Evolutionary conservation across 768 basidiomycete genomes (phyloP).

Genomic region (Sarcomyxa edulis): DNA sequence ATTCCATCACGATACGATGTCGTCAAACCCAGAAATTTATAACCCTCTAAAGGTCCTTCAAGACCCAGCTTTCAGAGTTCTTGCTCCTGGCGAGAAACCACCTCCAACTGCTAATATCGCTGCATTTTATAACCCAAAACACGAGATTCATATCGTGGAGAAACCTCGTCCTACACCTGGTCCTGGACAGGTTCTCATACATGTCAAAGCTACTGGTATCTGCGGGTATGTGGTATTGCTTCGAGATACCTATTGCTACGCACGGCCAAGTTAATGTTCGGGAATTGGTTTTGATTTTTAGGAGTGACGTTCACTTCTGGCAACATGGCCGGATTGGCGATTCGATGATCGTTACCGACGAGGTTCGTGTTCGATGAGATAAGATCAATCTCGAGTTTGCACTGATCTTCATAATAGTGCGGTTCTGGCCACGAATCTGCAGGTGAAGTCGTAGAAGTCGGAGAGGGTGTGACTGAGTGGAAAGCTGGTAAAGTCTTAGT

Average conservation of each 20-base stretch:
- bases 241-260: not conserved
- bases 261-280: not conserved
- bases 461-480: conserved; percentile 63
- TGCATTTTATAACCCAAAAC: conserved; percentile 58
- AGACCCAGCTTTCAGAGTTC: conserved; percentile 49
- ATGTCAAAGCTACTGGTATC: conserved; percentile 65
- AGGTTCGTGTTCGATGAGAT: conserved; percentile 34
- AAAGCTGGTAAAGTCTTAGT: conserved; percentile 41
- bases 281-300: too few relatives aligned
- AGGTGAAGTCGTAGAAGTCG: conserved; percentile 59
- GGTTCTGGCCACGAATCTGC: conserved; percentile 71
- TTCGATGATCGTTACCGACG: conserved; percentile 66
- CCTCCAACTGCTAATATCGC: conserved; percentile 39
- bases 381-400: not conserved
- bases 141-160: conserved; percentile 64
- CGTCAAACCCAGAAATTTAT: conserved; percentile 42
- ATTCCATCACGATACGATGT: too few relatives aligned
- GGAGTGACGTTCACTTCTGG: conserved; percentile 75
- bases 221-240: conserved; percentile 46
- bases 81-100: conserved; percentile 45
- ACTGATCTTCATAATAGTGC: conserved; percentile 31
- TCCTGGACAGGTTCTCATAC: conserved; percentile 60
- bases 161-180: conserved; percentile 57
- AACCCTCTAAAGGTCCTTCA: conserved; percentile 51
- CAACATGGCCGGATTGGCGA: conserved; percentile 64